Evolutionary conservation across 2,329 filamentous ascomycete genomes (phyloP).

Genomic region (Diaporthe vexans): DNA sequence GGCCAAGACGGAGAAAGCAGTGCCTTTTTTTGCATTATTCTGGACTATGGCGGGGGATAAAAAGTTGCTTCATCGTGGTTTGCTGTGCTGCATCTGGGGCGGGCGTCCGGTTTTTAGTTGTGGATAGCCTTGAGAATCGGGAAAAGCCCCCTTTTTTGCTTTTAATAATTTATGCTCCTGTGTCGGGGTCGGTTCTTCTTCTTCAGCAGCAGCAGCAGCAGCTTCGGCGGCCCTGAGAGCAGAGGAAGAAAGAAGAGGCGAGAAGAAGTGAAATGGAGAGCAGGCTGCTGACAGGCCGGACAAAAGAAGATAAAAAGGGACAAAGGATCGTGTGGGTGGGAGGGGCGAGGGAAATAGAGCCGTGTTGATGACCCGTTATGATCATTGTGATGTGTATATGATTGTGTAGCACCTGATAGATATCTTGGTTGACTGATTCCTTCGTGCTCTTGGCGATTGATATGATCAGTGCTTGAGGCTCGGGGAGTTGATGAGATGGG

Average conservation of each 20-base stretch:
- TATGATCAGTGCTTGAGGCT: no score
- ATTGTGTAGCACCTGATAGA: conserved; percentile 25
- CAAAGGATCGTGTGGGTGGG: neutral
- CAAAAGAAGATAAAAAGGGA: neutral
- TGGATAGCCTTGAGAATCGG: neutral
- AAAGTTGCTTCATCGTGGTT: neutral
- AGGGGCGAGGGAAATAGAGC: no score
- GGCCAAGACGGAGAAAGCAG: no score
- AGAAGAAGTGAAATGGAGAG: neutral
- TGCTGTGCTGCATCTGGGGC: neutral
- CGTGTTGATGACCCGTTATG: conserved; percentile 30
- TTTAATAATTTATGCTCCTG: neutral
- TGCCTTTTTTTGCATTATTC: neutral
- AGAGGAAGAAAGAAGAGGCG: neutral
- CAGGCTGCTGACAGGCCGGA: no score
- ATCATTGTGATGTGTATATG: conserved; percentile 28
- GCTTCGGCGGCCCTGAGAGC: neutral
- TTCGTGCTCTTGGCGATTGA: neutral
- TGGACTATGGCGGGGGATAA: no score
- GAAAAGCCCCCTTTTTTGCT: neutral
- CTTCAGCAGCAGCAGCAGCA: neutral
- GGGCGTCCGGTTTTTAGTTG: neutral
- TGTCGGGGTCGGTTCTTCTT: neutral
- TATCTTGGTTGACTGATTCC: neutral
- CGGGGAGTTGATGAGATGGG: neutral